Percentiles rank a stretch among this genome's conserved stretches.
Conservation (phyloP, 78 protist species). For the Pigoraptor vietnamica region DNA sequence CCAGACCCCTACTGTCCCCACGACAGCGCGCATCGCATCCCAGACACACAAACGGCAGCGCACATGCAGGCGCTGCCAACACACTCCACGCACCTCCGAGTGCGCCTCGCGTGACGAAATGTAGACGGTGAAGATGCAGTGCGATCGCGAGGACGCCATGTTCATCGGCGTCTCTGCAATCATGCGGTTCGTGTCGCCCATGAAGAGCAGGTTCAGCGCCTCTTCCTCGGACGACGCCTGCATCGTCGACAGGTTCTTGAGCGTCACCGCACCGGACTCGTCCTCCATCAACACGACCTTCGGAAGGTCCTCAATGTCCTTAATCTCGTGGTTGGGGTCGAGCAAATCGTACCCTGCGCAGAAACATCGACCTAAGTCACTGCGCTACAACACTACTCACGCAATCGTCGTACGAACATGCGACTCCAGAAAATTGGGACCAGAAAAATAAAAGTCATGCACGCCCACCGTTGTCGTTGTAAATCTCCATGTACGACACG, state of each 20-base stretch:
- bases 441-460: too few species aligned
- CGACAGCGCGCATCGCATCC: not conserved
- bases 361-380: too few species aligned
- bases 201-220: conserved; percentile 51
- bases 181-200: conserved; percentile 63
- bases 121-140: conserved; percentile 43
- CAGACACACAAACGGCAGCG: not conserved
- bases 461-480: conserved; percentile 58
- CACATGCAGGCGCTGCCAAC: too few species aligned
- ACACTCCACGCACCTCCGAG: not conserved
- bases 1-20: not conserved
- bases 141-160: conserved; percentile 54
- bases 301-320: conserved; percentile 49
- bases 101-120: conserved; percentile 10
- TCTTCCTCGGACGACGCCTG: conserved; percentile 19
- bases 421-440: too few species aligned
- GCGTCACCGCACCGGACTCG: conserved; percentile 17
- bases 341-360: conserved; percentile 24
- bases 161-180: conserved; percentile 63
- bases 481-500: conserved; percentile 69
- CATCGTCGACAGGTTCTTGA: conserved; percentile 12
- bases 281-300: conserved; percentile 23
- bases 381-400: too few species aligned
- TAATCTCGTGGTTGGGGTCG: conserved; percentile 29
- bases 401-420: too few species aligned